A percentile compares a stretch with the other conserved stretches of the same genome.
phyloP scores from a whole-genome alignment of 73 alveolate genomes.

The Blepharisma japonicum region DNA sequence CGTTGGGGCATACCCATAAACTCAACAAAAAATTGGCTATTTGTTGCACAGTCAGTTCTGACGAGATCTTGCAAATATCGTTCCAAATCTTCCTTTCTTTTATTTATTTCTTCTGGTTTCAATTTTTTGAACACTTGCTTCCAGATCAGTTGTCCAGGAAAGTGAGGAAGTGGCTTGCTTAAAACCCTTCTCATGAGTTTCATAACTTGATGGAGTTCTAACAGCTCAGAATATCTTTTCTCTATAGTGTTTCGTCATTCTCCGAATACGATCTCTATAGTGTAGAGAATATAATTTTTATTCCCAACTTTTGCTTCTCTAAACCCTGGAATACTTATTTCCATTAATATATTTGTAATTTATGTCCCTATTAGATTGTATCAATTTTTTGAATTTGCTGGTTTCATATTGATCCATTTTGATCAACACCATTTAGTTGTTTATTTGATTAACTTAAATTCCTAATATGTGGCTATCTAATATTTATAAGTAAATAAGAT shows the following conservation, averaged over 20 bases:
- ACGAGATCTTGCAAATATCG: not conserved
- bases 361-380: not conserved
- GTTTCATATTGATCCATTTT: too few species aligned
- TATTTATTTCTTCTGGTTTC: not conserved
- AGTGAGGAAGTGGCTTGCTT: not conserved
- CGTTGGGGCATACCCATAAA: not conserved
- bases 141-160: not conserved
- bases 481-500: too few species aligned
- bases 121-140: not conserved
- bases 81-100: not conserved
- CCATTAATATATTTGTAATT: not conserved
- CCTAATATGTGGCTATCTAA: too few species aligned
- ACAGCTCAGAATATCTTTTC: not conserved
- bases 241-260: not conserved
- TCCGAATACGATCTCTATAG: not conserved
- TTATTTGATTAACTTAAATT: too few species aligned
- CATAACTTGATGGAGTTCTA: constrained; percentile 11
- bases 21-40: not conserved
- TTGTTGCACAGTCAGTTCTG: not conserved
- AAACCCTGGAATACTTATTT: not conserved
- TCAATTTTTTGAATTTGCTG: too few species aligned
- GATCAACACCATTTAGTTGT: too few species aligned
- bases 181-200: not conserved
- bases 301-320: not conserved
- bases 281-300: not conserved